Percentiles rank a stretch among this genome's conserved stretches.
These are phyloP conservation scores for Tolypocladium ovalisporum DNA, from an alignment of 2,329 filamentous ascomycete genomes.

Conservation along the genomic window DNA sequence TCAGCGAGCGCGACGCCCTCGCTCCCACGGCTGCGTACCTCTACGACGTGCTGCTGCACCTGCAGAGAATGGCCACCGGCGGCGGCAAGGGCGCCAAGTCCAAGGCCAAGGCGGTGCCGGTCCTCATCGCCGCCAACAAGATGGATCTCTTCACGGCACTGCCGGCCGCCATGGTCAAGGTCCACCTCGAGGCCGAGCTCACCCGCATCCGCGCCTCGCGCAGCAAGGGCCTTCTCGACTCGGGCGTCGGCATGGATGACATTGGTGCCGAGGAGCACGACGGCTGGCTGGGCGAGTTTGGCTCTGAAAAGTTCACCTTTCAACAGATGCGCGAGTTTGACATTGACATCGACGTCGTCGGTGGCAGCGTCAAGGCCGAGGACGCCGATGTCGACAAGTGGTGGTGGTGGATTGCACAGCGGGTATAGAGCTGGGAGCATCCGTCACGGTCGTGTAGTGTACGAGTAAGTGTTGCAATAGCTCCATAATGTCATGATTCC, in stretches of 20 bases:
- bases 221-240: constrained; percentile 73
- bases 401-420: constrained; percentile 82
- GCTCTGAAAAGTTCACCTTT: constrained; percentile 69
- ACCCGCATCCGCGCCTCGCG: constrained; percentile 64
- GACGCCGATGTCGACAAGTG: constrained; percentile 68
- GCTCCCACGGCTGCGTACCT: constrained; percentile 72
- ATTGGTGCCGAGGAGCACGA: constrained; percentile 60
- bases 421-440: constrained; percentile 37
- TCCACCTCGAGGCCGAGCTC: constrained; percentile 70
- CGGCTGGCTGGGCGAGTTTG: constrained; percentile 73
- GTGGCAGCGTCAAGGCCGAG: constrained; percentile 58
- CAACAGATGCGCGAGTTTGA: constrained; percentile 74
- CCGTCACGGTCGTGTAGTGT: background rate
- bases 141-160: constrained; percentile 89
- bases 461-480: background rate
- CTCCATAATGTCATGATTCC: background rate
- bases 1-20: constrained; percentile 49
- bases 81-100: constrained; percentile 20
- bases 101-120: constrained; percentile 40
- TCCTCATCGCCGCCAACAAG: constrained; percentile 90
- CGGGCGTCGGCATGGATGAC: constrained; percentile 59
- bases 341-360: constrained; percentile 63
- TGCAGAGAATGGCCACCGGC: constrained; percentile 57
- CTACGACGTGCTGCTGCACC: constrained; percentile 72
- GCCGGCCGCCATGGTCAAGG: constrained; percentile 64